Evolutionary conservation across 176 grass and related monocot genomes (phyloP), one percentile per base, ranked within the genome.

Genomic region (Oryza meyeriana): DNA sequence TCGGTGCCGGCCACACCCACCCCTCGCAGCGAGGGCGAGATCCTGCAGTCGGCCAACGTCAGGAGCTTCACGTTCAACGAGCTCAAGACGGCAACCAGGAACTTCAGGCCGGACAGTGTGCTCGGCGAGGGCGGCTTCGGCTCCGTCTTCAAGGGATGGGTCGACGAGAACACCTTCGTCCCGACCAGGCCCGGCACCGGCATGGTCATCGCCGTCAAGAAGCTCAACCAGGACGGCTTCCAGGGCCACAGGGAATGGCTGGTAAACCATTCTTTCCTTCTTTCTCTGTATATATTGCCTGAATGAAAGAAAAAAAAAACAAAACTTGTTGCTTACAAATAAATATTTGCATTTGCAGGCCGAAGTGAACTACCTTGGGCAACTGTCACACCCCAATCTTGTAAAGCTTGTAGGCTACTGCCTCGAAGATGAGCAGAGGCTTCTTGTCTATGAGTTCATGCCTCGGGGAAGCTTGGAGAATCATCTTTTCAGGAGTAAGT

Each of bases 361-460:
- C 26, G 94, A 96, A 80, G 90, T 96, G 48, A 96, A 90, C 72
- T 96, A 96, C 42, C 88, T 96, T 0, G 88, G 94, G 0, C 88
- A 89, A 34, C 30, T 96, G 25, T 96, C 84, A 0, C 90, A 96
- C 66, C 94, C 88, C 2, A 96, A 91, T 58, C 83, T 96, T 20
- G 94, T 96, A 11, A 85, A 82, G 79, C 90, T 96, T 12, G 67
- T 96, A 14, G 94, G 94, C 16, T 93, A 93, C 84, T 93, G 94
- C 83, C 72, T 96, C 0, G 77, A 96, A 77, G 90, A 96, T 71
- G 94, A 96, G 79, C 94, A 96, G 44, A 86, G 90, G 2, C 94
- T 96, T 57, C 90, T 96, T 36, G 90, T 96, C 66, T 96, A 96
- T 28, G 93, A 96, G 72, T 96, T 96, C 65, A 92, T 96, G 93